Evolutionary conservation across 73 alveolate species (phyloP).

Genomic region (Paramecium biaurelia): DNA sequence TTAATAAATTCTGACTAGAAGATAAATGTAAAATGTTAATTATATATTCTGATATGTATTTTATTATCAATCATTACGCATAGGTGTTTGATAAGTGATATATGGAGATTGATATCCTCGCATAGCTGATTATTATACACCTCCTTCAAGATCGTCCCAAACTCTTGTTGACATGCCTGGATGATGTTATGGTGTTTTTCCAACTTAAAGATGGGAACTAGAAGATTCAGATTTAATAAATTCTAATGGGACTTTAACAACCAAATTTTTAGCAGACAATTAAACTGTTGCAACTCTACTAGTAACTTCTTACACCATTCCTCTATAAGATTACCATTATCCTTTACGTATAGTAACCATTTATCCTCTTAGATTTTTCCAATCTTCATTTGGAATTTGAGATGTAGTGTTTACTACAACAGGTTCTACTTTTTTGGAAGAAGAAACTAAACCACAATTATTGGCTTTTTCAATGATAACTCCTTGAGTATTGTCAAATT

Average conservation of each 20-base stretch:
- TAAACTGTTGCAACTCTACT: neutral
- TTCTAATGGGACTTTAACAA: constrained; percentile 25
- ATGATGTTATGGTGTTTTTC: constrained; percentile 29
- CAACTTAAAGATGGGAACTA: neutral
- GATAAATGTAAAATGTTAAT: neutral
- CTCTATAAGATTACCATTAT: constrained; percentile 3
- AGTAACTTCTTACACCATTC: neutral
- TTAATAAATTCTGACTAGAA: too few species aligned
- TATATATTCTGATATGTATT: too few species aligned
- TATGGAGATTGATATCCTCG: constrained; percentile 33
- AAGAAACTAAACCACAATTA: constrained; percentile 38
- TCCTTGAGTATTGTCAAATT: constrained; percentile 15
- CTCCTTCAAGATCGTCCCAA: constrained; percentile 52
- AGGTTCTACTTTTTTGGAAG: neutral
- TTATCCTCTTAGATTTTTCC: neutral
- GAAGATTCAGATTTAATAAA: neutral
- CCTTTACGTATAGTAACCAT: neutral
- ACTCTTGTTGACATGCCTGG: constrained; percentile 48
- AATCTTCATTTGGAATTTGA: neutral
- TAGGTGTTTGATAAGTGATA: neutral
- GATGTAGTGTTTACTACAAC: neutral
- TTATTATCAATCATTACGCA: neutral
- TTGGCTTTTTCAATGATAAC: constrained; percentile 31
- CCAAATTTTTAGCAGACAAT: neutral
- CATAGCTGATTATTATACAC: neutral